Base-by-base conservation (phyloP, 2,329 filamentous ascomycete genomes). In the Epichloe amarillans region DNA sequence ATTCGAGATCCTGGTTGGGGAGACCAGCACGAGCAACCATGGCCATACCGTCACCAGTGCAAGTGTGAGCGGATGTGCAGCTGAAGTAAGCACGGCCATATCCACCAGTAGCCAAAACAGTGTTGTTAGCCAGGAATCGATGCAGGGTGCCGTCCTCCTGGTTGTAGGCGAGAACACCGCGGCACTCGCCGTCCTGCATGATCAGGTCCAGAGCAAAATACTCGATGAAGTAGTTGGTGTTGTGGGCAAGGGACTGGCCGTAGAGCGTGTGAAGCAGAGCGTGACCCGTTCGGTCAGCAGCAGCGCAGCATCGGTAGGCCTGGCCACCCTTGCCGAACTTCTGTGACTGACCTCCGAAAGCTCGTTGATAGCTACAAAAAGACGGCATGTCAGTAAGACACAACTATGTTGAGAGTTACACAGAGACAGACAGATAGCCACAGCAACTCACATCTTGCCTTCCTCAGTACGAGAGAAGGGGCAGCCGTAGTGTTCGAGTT, bases 141-240 rank as follows among this genome's bases (percentile, higher is more conserved):
- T 98, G 93, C 55, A 97, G 83, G 35, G 91, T 97, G 58, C 93
- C 93, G 65, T 98, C 93, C 73, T 98, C 91, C 74, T 96, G 90
- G 80, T 96, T 97, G 74, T 96, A 96, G 53, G 91, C 91, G 59
- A 97, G 78, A 59, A 97, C 87, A 80, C 93, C 93, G 60, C 90
- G 90, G 77, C 91, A 97, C 70, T 91, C 86, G 54, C 91, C 91
- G 63, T 94, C 87, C 73, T 96, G 86, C 93, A 97, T 97, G 63
- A 98, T 86, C 70, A 97, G 75, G 67, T 97, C 93, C 59, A 95
- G 80, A 62, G 90, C 93, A 69, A 97, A 98, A 79, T 90, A 97
- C 73, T 97, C 93, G 69, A 98, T 96, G 74, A 98, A 97, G 80
- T 96, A 98, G 77, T 96, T 96, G 66, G 91, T 96, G 79, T 96